Conservation (phyloP, 176 grass and related monocot species). For the Leersia perrieri region DNA sequence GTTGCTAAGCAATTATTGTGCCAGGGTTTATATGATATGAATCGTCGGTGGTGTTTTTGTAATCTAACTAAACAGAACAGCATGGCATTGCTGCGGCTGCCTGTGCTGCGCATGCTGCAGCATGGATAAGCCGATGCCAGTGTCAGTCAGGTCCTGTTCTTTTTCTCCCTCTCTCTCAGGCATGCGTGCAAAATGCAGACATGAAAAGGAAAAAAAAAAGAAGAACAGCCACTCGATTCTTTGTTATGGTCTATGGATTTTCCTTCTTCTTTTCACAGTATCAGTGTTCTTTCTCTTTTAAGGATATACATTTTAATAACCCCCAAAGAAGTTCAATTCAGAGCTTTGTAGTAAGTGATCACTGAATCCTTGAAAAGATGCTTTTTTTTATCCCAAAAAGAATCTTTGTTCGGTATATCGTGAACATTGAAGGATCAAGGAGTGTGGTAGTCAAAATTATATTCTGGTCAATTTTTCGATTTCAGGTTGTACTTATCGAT, state of each 20-base stretch:
- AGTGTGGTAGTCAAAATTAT: background rate
- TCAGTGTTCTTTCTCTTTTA: background rate
- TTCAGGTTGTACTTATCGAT: constrained; percentile 24
- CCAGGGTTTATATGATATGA: background rate
- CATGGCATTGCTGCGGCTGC: constrained; percentile 14
- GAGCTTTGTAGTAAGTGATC: constrained; percentile 15
- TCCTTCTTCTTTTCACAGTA: background rate
- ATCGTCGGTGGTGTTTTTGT: constrained; percentile 27
- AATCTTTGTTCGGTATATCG: background rate
- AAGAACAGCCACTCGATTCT: background rate
- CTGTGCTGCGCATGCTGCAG: background rate
- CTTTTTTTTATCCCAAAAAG: background rate
- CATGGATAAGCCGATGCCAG: constrained; percentile 33
- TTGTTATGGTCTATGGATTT: background rate
- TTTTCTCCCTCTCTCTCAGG: constrained; percentile 12
- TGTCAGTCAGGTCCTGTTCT: constrained; percentile 24
- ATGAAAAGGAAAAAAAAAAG: background rate
- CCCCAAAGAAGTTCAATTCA: background rate
- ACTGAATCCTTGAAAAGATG: constrained; percentile 22
- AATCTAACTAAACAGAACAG: constrained; percentile 21
- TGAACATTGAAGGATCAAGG: background rate
- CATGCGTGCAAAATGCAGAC: constrained; percentile 31
- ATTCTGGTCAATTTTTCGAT: constrained; percentile 22
- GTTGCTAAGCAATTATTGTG: background rate
- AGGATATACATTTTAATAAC: background rate